These are phyloP conservation scores for Ascodesmis nigricans DNA, from an alignment of 495 filamentous ascomycete species.

Conservation along the genomic window DNA sequence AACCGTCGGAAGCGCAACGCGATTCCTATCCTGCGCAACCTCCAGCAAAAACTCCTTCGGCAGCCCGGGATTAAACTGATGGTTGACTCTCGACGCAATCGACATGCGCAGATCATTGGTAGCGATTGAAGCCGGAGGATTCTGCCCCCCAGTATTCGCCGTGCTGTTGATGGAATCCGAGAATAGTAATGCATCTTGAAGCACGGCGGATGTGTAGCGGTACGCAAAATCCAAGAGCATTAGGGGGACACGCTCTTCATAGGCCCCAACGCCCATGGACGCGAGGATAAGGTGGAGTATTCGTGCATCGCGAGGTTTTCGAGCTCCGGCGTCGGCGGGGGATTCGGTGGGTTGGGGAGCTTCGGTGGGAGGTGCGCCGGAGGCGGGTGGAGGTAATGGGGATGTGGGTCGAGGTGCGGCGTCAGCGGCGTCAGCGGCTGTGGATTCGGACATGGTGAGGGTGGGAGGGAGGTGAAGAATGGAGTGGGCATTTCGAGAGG, in stretches of 20 bases:
- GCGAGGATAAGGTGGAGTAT: slow-evolving; percentile 80
- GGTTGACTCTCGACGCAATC: slow-evolving; percentile 39
- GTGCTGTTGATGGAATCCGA: slow-evolving; percentile 35
- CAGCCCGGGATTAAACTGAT: slow-evolving; percentile 41
- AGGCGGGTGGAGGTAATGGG: too few species aligned
- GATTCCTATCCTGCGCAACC: slow-evolving; percentile 61
- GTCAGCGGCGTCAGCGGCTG: too few species aligned
- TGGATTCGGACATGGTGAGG: too few species aligned
- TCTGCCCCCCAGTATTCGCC: slow-evolving; percentile 20
- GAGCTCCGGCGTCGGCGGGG: slow-evolving; percentile 30
- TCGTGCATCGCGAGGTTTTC: slow-evolving; percentile 74
- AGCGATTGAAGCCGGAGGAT: slow-evolving; percentile 25
- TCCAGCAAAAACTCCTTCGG: slow-evolving; percentile 77
- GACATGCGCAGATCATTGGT: slow-evolving; percentile 38
- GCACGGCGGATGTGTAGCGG: slow-evolving; percentile 44
- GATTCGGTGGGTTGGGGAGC: too few species aligned
- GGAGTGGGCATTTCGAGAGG: too few species aligned
- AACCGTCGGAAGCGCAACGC: slow-evolving; percentile 53
- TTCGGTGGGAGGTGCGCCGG: too few species aligned
- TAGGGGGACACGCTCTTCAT: slow-evolving; percentile 82
- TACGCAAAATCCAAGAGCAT: slow-evolving; percentile 95
- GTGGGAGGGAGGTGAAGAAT: too few species aligned
- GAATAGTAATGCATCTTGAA: slow-evolving; percentile 41
- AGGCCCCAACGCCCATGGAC: slow-evolving; percentile 64
- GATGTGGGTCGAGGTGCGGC: too few species aligned